Percentiles rank a stretch among this genome's conserved stretches.
Conservation (phyloP, 148 eudicot species). For the Fagopyrum esculentum region DNA sequence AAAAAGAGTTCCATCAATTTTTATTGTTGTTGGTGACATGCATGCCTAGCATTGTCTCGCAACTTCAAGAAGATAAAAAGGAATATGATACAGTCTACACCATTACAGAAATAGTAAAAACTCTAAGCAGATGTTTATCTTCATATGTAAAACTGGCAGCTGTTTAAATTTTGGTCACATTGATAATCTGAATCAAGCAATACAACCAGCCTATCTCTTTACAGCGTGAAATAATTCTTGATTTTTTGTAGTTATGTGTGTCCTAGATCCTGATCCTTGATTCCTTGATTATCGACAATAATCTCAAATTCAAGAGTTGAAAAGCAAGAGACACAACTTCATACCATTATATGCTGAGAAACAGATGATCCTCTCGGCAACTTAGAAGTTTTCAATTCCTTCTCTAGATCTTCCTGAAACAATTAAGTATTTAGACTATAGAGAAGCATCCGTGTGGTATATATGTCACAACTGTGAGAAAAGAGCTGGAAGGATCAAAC, state of each 20-base stretch:
- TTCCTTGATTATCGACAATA: background rate
- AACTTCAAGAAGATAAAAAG: background rate
- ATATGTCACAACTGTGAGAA: background rate
- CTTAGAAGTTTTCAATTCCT: constrained; percentile 56
- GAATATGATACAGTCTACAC: background rate
- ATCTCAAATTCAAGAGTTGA: background rate
- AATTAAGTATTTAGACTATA: constrained; percentile 2
- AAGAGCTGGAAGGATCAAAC: background rate
- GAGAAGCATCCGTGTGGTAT: background rate
- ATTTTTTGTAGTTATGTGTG: background rate
- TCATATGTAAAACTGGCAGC: background rate
- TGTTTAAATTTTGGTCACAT: background rate
- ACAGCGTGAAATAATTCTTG: background rate
- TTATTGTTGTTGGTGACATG: background rate
- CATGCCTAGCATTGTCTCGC: background rate
- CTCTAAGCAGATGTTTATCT: background rate
- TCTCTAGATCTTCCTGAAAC: constrained; percentile 92
- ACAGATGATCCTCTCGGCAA: constrained; percentile 47
- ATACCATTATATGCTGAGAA: constrained; percentile 75
- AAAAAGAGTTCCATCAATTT: background rate
- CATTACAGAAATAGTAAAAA: background rate
- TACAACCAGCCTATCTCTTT: background rate
- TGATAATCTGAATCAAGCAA: background rate
- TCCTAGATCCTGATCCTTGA: background rate
- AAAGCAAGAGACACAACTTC: background rate